A percentile compares a stretch with the other conserved stretches of the same genome.
Evolutionary conservation across 306 rosid species (phyloP).

Genomic region (Sesbania bispinosa): DNA sequence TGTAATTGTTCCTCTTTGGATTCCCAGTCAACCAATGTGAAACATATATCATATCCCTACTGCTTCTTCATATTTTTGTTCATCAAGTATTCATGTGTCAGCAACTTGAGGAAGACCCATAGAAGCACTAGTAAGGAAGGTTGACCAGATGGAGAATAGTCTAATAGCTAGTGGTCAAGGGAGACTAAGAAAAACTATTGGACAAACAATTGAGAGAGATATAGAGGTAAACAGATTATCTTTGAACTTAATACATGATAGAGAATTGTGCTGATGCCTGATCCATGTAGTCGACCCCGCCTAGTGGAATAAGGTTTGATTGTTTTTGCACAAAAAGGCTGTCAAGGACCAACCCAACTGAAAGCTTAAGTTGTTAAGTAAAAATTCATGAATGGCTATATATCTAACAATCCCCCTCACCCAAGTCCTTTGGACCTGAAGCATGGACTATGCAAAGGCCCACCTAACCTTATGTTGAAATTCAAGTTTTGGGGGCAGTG

Average conservation of each 20-base stretch:
- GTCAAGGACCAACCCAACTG: not conserved
- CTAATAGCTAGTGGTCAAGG: too few species aligned
- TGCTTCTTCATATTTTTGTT: not conserved
- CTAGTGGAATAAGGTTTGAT: too few species aligned
- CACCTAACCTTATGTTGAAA: not conserved
- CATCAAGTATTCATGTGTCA: not conserved
- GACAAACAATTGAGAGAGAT: too few species aligned
- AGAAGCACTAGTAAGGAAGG: too few species aligned
- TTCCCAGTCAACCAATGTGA: not conserved
- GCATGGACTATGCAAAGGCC: conserved; percentile 1
- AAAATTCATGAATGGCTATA: not conserved
- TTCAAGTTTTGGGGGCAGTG: not conserved
- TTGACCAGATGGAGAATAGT: too few species aligned
- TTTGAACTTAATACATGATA: too few species aligned
- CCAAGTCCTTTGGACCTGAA: not conserved
- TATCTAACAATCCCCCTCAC: not conserved
- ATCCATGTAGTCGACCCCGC: too few species aligned
- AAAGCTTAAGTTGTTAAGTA: not conserved
- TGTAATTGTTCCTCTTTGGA: not conserved
- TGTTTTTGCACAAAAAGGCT: not conserved
- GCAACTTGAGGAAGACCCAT: too few species aligned
- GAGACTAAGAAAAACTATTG: too few species aligned
- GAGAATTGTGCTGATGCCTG: too few species aligned
- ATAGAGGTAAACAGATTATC: too few species aligned
- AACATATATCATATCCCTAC: not conserved